phyloP scores from a whole-genome alignment of 2,329 filamentous ascomycete species.

The Aspergillus novoparasiticus region DNA sequence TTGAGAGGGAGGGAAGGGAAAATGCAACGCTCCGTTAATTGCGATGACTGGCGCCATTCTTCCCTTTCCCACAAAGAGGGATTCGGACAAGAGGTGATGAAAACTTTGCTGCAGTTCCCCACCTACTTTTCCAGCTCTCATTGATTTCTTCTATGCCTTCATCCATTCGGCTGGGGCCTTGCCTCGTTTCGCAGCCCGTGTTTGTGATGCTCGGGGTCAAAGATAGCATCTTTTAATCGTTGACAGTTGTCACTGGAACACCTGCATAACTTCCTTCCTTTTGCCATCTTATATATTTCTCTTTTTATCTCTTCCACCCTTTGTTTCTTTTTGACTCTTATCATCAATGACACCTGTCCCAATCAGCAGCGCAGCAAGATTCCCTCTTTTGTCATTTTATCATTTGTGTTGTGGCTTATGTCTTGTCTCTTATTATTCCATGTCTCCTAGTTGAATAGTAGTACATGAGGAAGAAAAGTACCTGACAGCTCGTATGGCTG shows the following conservation, averaged over 20 bases:
- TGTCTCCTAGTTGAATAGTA: conserved; percentile 34
- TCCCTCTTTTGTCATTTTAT: conserved; percentile 40
- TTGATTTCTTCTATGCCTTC: conserved; percentile 25
- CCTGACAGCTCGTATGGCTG: background rate
- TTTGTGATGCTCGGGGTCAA: conserved; percentile 28
- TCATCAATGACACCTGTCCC: conserved; percentile 33
- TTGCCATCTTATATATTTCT: conserved; percentile 11
- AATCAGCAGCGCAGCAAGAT: conserved; percentile 45
- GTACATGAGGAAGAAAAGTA: conserved; percentile 34
- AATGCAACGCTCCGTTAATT: conserved; percentile 33
- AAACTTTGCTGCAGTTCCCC: conserved; percentile 20
- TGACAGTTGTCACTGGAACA: conserved; percentile 29
- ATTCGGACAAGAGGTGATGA: conserved; percentile 17
- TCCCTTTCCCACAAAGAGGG: conserved; percentile 14
- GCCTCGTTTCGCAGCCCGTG: conserved; percentile 18
- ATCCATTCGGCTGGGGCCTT: conserved; percentile 23
- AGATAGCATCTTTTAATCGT: conserved; percentile 39
- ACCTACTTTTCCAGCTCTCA: conserved; percentile 20
- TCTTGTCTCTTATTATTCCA: conserved; percentile 29
- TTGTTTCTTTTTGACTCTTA: conserved; percentile 22
- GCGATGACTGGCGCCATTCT: conserved; percentile 28
- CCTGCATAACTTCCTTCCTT: conserved; percentile 28
- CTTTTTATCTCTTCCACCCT: conserved; percentile 23
- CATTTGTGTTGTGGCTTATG: conserved; percentile 30
- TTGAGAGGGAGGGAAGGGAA: conserved; percentile 29